phyloP scores from a whole-genome alignment of 2,329 filamentous ascomycete species.

The Cercospora zeae-maydis region DNA sequence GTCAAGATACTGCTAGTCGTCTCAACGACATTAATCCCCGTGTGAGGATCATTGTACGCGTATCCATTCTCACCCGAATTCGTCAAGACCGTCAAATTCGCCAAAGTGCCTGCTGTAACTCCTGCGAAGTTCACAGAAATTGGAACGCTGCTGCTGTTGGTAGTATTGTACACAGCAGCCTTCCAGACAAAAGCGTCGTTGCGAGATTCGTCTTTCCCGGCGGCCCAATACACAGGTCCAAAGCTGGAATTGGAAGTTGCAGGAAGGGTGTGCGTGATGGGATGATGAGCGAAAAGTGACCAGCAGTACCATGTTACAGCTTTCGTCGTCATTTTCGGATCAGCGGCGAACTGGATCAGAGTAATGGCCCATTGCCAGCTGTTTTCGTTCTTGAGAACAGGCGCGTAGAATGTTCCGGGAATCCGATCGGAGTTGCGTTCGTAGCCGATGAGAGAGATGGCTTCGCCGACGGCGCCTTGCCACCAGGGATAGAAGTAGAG shows the following conservation, averaged over 20 bases:
- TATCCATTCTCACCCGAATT: constrained; percentile 34
- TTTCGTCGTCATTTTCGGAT: constrained; percentile 35
- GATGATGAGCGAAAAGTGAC: constrained; percentile 43
- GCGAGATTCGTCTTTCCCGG: constrained; percentile 41
- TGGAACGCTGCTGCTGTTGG: constrained; percentile 33
- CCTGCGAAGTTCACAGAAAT: constrained; percentile 40
- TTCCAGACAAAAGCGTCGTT: constrained; percentile 41
- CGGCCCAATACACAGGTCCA: constrained; percentile 47
- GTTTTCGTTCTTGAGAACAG: constrained; percentile 32
- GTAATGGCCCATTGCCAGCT: constrained; percentile 37
- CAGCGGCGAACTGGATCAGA: constrained; percentile 42
- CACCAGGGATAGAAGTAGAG: constrained; percentile 41
- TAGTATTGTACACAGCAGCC: constrained; percentile 50
- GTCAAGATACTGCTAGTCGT: constrained; percentile 40
- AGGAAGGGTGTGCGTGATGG: constrained; percentile 47
- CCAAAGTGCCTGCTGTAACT: constrained; percentile 33
- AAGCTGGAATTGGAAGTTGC: constrained; percentile 28
- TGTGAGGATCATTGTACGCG: constrained; percentile 25
- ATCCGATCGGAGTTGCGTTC: constrained; percentile 63
- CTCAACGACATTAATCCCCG: constrained; percentile 50
- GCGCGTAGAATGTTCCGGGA: constrained; percentile 46
- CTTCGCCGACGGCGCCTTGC: constrained; percentile 62
- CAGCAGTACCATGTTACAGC: constrained; percentile 36
- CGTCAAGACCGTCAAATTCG: constrained; percentile 44
- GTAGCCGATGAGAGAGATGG: constrained; percentile 61